Evolutionary conservation across 345 rosid genomes (phyloP), one percentile per base, ranked within the genome.

Genomic region (Citrus cavaleriei): DNA sequence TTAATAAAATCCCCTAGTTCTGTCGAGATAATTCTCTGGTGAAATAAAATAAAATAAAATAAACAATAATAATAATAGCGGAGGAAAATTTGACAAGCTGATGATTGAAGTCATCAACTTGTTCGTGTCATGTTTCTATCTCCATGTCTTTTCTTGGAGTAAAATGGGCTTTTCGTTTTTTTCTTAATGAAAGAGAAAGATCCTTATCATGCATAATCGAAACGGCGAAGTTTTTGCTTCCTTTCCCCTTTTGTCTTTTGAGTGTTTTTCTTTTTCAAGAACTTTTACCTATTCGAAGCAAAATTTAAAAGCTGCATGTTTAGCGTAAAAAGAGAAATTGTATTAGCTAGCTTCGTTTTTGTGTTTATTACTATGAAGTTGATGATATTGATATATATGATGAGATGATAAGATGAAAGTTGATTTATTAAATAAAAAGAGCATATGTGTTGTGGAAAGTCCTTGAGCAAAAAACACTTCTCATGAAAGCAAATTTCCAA

Each of bases 51-150:
- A 42, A 42, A 42, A 42, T 25, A 25, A 25, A n/a, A n/a, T 10
- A 10, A 25, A 7, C 10, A 38, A 38, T 2, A 71, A 54, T 73
- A 7, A 7, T 37, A 37, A 79, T 82, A 71, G 77, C 60, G 7
- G 82, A 78, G 9, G 80, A 78, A 85, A 83, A 85, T 78, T 83
- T 62, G 81, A 34, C 81, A 74, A 81, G 79, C 77, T 82, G 83
- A 78, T 81, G 61, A 58, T 58, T 16, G 1, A 22, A 55, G 21
- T 72, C 66, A n/a, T 57, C 74, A 37, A 81, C 40, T 84, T 76
- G 80, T 75, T 70, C 58, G 38, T 68, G 70, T 83, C 81, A 61
- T 79, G 83, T 82, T 80, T 80, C 76, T 72, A 64, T 82, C 82
- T 74, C 68, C 77, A 72, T 85, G 78, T 79, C 81, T 25, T 51